Evolutionary conservation across 208 protist genomes (phyloP).

Genomic region (Angomonas desouzai): DNA sequence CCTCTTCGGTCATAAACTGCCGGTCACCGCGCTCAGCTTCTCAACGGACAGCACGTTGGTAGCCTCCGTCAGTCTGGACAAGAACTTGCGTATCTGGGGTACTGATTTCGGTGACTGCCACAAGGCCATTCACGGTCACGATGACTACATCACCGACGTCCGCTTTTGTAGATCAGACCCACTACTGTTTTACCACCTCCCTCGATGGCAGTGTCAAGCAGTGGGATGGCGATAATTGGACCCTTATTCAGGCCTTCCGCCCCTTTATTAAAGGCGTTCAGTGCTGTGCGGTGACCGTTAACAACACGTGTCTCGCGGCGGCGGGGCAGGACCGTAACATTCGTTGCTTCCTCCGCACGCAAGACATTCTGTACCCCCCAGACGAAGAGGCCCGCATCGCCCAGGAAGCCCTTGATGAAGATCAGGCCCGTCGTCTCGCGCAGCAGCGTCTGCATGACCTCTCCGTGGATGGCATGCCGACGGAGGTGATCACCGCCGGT

Average conservation of each 20-base stretch:
- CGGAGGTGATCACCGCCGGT: constrained; percentile 66
- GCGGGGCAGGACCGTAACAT: constrained; percentile 77
- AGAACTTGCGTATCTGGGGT: constrained; percentile 99
- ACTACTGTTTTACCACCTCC: constrained; percentile 96
- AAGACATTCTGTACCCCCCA: constrained; percentile 85
- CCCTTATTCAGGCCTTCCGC: constrained; percentile 81
- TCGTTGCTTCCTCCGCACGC: constrained; percentile 78
- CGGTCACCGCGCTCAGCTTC: constrained; percentile 92
- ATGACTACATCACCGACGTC: constrained; percentile 95
- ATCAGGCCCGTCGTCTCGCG: constrained; percentile 54
- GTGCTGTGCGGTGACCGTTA: constrained; percentile 51
- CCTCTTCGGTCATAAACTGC: constrained; percentile 98
- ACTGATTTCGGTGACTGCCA: constrained; percentile 98
- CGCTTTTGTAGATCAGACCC: constrained; percentile 95
- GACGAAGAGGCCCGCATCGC: constrained; percentile 86
- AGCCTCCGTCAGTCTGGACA: constrained; percentile 98
- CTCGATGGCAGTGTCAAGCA: constrained; percentile 96
- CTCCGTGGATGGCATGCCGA: constrained; percentile 7
- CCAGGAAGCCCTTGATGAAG: constrained; percentile 87
- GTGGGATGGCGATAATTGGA: constrained; percentile 98
- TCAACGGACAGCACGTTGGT: constrained; percentile 91
- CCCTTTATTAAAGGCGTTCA: constrained; percentile 82
- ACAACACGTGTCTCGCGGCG: constrained; percentile 77
- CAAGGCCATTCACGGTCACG: constrained; percentile 97
- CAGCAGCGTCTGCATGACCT: constrained; percentile 45